Percentiles rank a stretch among this genome's conserved stretches.
Evolutionary conservation across 164 flowering plant species (phyloP).

Genomic region (Taxillus chinensis): DNA sequence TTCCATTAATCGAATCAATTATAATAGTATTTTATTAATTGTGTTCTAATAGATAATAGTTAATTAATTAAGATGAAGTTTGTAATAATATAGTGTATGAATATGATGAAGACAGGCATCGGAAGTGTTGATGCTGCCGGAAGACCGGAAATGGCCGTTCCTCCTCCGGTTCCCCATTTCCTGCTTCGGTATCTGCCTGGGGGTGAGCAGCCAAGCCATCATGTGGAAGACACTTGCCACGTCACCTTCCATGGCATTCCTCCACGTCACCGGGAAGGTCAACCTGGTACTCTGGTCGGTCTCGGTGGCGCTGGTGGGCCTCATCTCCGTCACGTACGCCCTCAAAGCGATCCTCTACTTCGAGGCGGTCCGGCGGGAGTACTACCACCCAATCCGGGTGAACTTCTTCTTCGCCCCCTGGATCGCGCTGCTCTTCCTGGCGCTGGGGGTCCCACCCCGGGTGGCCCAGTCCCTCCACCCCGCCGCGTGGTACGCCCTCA

Average conservation of each 20-base stretch:
- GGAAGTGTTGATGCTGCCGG: conserved; percentile 67
- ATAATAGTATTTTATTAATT: no score
- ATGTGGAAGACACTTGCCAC: conserved; percentile 76
- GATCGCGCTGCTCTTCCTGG: conserved; percentile 56
- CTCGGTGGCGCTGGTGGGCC: conserved; percentile 36
- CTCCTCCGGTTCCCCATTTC: conserved; percentile 80
- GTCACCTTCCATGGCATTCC: conserved; percentile 55
- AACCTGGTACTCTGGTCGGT: conserved; percentile 66
- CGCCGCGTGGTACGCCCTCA: conserved; percentile 66
- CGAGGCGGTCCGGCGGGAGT: conserved; percentile 85
- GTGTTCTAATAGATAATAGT: no score
- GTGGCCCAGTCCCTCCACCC: conserved; percentile 23
- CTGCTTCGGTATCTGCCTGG: conserved; percentile 82
- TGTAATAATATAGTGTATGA: no score
- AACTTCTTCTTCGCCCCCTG: conserved; percentile 95
- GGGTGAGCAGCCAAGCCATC: conserved; percentile 85
- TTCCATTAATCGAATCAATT: no score
- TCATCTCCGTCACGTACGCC: conserved; percentile 33
- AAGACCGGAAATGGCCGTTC: conserved; percentile 78
- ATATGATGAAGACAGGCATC: conserved; percentile 35
- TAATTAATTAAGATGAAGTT: no score
- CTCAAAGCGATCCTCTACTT: conserved; percentile 61
- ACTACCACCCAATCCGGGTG: conserved; percentile 73
- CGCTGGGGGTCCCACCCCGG: conserved; percentile 51
- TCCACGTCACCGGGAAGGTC: conserved; percentile 37